These are phyloP conservation scores for Trichocladium antarcticum DNA, from an alignment of 495 filamentous ascomycete species.

Conservation along the genomic window DNA sequence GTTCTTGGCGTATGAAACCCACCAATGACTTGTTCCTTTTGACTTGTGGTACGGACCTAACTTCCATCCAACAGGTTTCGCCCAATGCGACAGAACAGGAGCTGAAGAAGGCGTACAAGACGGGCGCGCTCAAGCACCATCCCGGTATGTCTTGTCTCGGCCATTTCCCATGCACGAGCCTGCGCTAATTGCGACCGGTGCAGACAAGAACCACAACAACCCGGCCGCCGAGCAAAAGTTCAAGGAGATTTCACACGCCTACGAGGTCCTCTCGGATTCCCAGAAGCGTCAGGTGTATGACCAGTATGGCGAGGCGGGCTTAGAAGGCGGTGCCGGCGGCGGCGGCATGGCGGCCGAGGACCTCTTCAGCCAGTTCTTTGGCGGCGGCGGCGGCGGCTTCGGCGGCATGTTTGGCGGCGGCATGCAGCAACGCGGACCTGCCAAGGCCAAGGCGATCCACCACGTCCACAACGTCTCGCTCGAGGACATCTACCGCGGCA, in stretches of 20 bases:
- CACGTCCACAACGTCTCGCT: constrained; percentile 96
- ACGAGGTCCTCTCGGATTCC: constrained; percentile 83
- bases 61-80: constrained; percentile 49
- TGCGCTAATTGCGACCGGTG: constrained; percentile 15
- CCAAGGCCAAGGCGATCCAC: constrained; percentile 91
- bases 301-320: constrained; percentile 91
- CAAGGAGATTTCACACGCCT: constrained; percentile 91
- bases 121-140: constrained; percentile 79
- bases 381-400: constrained; percentile 63
- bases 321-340: constrained; percentile 72
- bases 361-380: constrained; percentile 96
- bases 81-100: constrained; percentile 63
- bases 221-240: constrained; percentile 93
- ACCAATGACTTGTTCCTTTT: not conserved
- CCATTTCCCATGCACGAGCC: not conserved
- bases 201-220: constrained; percentile 94
- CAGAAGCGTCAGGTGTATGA: constrained; percentile 90
- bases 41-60: not conserved
- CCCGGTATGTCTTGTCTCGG: constrained; percentile 51
- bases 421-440: constrained; percentile 62
- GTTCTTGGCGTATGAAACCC: constrained; percentile 59
- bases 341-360: constrained; percentile 94
- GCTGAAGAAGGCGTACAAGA: constrained; percentile 84
- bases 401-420: constrained; percentile 79
- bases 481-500: constrained; percentile 96